Evolutionary conservation across 164 flowering plant genomes (phyloP).

Genomic region (Stephania cephalantha): DNA sequence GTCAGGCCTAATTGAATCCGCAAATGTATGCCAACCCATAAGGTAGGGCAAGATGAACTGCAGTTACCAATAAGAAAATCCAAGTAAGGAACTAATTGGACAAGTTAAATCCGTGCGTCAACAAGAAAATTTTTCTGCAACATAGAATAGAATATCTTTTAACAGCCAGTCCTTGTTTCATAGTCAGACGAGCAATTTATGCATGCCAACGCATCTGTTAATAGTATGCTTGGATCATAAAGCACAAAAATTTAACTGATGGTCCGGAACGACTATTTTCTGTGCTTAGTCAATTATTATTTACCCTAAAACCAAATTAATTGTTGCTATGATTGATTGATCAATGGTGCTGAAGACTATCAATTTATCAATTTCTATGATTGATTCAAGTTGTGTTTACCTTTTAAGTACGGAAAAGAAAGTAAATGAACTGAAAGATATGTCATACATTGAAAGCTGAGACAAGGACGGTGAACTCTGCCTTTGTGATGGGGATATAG

Average conservation of each 20-base stretch:
- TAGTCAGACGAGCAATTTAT: not conserved
- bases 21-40: conserved; percentile 84
- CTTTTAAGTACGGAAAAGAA: not conserved
- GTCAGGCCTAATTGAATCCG: conserved; percentile 51
- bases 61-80: conserved; percentile 13
- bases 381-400: not conserved
- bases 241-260: not conserved
- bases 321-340: not conserved
- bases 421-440: conserved; percentile 3
- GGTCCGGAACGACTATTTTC: no score
- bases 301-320: no score
- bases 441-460: conserved; percentile 69
- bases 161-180: not conserved
- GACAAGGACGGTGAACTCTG: conserved; percentile 63
- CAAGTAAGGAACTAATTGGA: conserved; percentile 10
- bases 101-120: not conserved
- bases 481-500: conserved; percentile 73
- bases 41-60: conserved; percentile 89
- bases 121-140: not conserved
- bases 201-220: not conserved
- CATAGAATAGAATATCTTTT: not conserved
- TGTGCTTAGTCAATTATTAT: no score
- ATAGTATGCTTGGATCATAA: not conserved
- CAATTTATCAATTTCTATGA: not conserved
- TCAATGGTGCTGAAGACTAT: not conserved